phyloP scores from a whole-genome alignment of 805 yeast genomes.

The Yarrowia sp. region DNA sequence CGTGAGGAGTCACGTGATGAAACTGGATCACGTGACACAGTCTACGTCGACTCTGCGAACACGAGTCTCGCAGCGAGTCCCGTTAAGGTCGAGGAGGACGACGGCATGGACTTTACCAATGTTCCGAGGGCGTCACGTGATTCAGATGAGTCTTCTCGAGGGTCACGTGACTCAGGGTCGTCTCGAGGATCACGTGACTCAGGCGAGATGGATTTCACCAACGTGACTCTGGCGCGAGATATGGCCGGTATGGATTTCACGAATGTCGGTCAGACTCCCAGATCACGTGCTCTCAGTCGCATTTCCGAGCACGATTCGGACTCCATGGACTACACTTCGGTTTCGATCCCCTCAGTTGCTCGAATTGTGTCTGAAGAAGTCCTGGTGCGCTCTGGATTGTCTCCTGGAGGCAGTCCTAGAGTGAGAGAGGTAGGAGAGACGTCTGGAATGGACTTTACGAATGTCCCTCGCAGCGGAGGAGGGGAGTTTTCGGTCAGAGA shows the following conservation, averaged over 20 bases:
- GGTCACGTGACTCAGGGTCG: not conserved
- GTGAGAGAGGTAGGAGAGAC: not conserved
- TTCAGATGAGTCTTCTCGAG: too few species aligned
- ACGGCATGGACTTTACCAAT: slow-evolving; percentile 14
- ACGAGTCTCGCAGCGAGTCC: not conserved
- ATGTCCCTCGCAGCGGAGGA: not conserved
- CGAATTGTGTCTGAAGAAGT: slow-evolving; percentile 8
- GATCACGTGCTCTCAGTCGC: not conserved
- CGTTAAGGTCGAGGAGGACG: not conserved
- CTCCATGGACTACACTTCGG: not conserved
- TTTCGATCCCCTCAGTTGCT: not conserved
- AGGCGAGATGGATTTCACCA: slow-evolving; percentile 14
- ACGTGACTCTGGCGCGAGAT: not conserved
- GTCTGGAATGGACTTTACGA: slow-evolving; percentile 4
- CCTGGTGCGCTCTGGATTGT: slow-evolving; percentile 1
- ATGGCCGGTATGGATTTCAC: not conserved
- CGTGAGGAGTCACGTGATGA: not conserved
- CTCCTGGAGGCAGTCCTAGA: slow-evolving; percentile 5
- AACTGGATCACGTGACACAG: not conserved
- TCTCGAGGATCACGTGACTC: too few species aligned
- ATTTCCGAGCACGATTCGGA: slow-evolving; percentile 11
- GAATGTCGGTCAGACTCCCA: not conserved
- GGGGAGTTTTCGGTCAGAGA: not conserved
- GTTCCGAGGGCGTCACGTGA: not conserved
- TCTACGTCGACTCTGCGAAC: not conserved